Conservation (phyloP, 169 alveolate species). For the Pseudocohnilembus persalinus region DNA sequence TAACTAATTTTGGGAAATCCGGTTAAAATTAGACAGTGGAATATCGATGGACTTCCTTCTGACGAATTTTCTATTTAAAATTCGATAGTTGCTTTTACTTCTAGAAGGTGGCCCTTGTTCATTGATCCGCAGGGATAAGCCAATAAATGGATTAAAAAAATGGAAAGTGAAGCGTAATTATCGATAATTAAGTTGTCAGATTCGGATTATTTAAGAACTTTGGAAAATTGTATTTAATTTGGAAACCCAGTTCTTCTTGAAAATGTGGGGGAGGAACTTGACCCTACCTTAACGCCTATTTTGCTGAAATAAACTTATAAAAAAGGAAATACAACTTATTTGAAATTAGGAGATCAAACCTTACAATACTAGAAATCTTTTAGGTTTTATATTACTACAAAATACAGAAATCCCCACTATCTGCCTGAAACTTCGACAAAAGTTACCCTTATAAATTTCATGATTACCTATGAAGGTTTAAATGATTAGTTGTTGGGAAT, state of each 20-base stretch:
- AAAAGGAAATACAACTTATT: constrained; percentile 80
- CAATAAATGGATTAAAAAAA: constrained; percentile 90
- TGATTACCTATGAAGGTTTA: constrained; percentile 86
- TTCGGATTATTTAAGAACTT: constrained; percentile 77
- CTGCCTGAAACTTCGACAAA: constrained; percentile 89
- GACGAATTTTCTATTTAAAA: constrained; percentile 88
- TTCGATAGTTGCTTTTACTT: constrained; percentile 84
- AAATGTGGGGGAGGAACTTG: constrained; percentile 87
- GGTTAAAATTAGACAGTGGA: constrained; percentile 90
- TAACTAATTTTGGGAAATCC: constrained; percentile 84
- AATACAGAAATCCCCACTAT: constrained; percentile 90
- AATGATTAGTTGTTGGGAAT: constrained; percentile 81
- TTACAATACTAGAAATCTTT: constrained; percentile 83
- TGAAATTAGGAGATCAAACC: constrained; percentile 83
- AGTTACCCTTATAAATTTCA: constrained; percentile 84
- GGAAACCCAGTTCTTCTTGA: constrained; percentile 88
- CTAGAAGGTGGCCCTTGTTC: constrained; percentile 89
- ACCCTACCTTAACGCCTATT: constrained; percentile 89
- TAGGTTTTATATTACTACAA: constrained; percentile 86
- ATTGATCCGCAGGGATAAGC: constrained; percentile 92
- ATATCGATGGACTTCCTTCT: constrained; percentile 85
- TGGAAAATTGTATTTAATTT: constrained; percentile 83
- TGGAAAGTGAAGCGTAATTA: constrained; percentile 74
- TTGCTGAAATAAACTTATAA: constrained; percentile 85
- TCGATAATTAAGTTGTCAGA: constrained; percentile 82